phyloP scores from a whole-genome alignment of 169 alveolate genomes.

The Pseudocohnilembus persalinus region DNA sequence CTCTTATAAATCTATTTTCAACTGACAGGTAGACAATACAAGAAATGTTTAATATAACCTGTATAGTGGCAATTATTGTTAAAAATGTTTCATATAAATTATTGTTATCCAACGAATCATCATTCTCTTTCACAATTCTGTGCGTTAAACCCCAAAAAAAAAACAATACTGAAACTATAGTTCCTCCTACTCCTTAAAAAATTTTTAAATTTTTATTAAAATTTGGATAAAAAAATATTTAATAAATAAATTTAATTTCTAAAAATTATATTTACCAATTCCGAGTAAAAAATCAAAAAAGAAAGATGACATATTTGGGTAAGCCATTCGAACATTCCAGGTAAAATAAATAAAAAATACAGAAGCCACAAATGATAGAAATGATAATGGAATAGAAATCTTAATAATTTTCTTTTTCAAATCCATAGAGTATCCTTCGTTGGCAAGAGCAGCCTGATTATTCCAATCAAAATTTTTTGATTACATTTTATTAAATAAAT shows the following conservation, averaged over 20 bases:
- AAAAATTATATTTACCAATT: background rate
- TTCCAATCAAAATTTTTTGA: background rate
- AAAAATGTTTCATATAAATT: background rate
- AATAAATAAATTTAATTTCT: too few species aligned
- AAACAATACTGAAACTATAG: background rate
- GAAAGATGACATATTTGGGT: background rate
- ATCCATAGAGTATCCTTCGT: background rate
- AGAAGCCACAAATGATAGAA: background rate
- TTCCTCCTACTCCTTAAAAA: background rate
- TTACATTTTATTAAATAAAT: background rate
- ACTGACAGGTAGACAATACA: background rate
- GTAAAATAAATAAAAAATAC: background rate
- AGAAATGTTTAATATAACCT: background rate
- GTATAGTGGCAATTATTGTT: background rate
- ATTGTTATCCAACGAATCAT: background rate
- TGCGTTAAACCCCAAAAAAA: background rate
- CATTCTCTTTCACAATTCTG: background rate
- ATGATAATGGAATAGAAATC: background rate
- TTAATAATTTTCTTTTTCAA: too few species aligned
- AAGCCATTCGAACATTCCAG: background rate
- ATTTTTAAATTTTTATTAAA: too few species aligned
- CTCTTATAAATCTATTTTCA: background rate
- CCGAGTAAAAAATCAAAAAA: background rate
- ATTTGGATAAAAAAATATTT: too few species aligned
- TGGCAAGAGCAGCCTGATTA: background rate